Evolutionary conservation across 2,329 filamentous ascomycete species (phyloP).

Genomic region (Alternaria burnsii): DNA sequence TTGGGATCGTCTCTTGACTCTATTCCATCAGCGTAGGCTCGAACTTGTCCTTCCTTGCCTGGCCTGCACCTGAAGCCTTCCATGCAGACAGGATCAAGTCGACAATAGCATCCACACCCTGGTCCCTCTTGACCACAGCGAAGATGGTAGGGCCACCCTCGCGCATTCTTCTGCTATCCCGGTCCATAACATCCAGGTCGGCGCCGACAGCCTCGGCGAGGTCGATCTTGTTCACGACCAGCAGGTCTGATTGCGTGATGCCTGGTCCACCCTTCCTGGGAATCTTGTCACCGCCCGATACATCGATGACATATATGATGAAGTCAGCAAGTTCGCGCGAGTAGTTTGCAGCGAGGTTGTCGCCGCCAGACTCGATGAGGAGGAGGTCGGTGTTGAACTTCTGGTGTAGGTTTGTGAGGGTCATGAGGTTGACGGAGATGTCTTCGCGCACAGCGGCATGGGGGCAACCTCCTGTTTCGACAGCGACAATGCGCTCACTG

Average conservation of each 20-base stretch:
- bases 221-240: constrained; percentile 98
- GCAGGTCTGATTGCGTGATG: constrained; percentile 92
- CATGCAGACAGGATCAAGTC: constrained; percentile 89
- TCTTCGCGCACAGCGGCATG: constrained; percentile 98
- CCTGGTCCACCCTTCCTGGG: constrained; percentile 95
- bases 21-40: constrained; percentile 46
- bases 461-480: constrained; percentile 96
- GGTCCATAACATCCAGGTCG: constrained; percentile 91
- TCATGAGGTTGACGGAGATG: constrained; percentile 91
- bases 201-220: constrained; percentile 89
- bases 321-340: constrained; percentile 93
- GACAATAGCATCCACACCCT: constrained; percentile 85
- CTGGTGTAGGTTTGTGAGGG: constrained; percentile 85
- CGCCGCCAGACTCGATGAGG: constrained; percentile 93
- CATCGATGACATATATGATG: constrained; percentile 99
- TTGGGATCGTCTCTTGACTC: constrained; percentile 21
- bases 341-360: constrained; percentile 98
- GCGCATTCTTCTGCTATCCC: constrained; percentile 90
- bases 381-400: constrained; percentile 83
- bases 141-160: constrained; percentile 96
- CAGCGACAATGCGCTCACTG: constrained; percentile 81
- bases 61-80: constrained; percentile 81
- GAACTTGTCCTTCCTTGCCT: constrained; percentile 47
- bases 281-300: constrained; percentile 95
- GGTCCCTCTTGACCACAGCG: constrained; percentile 93